Evolutionary conservation across 2,329 filamentous ascomycete species (phyloP).

Genomic region (Aureobasidium sp.): DNA sequence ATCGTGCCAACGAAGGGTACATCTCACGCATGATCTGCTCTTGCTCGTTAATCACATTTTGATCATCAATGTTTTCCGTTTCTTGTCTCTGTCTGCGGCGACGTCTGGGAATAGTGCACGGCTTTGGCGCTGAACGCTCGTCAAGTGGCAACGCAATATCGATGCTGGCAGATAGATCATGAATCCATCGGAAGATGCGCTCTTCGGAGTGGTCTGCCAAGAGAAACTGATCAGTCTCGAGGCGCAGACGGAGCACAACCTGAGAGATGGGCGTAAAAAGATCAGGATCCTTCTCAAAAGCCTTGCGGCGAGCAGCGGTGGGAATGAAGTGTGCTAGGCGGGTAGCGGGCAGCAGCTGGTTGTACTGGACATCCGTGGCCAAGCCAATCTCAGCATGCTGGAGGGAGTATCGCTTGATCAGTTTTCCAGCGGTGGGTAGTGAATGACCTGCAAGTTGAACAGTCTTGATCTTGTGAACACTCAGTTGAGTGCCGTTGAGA

Average conservation of each 20-base stretch:
- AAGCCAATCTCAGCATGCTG: slow-evolving; percentile 68
- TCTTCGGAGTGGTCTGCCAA: slow-evolving; percentile 57
- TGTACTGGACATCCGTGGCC: slow-evolving; percentile 62
- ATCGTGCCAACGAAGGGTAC: slow-evolving; percentile 28
- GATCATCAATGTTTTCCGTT: slow-evolving; percentile 25
- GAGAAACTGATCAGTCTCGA: slow-evolving; percentile 66
- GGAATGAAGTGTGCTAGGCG: slow-evolving; percentile 39
- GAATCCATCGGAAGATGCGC: slow-evolving; percentile 60
- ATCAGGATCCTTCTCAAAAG: slow-evolving; percentile 37
- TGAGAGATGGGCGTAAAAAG: slow-evolving; percentile 38
- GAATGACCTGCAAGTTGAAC: slow-evolving; percentile 22
- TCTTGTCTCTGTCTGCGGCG: slow-evolving; percentile 24
- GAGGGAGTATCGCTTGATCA: slow-evolving; percentile 61
- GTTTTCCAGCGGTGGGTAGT: slow-evolving; percentile 39
- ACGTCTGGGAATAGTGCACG: slow-evolving; percentile 39
- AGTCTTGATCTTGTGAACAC: slow-evolving; percentile 54
- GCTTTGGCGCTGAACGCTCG: slow-evolving; percentile 46
- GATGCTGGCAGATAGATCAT: slow-evolving; percentile 62
- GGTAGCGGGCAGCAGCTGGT: slow-evolving; percentile 33
- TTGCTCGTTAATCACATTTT: slow-evolving; percentile 38
- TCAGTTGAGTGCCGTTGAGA: slow-evolving; percentile 59
- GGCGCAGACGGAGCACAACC: slow-evolving; percentile 62
- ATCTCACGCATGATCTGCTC: slow-evolving; percentile 39
- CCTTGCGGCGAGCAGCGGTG: slow-evolving; percentile 27
- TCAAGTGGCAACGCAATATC: slow-evolving; percentile 63